Evolutionary conservation across 2,329 filamentous ascomycete species (phyloP).

Genomic region (Apiospora kogelbergensis): DNA sequence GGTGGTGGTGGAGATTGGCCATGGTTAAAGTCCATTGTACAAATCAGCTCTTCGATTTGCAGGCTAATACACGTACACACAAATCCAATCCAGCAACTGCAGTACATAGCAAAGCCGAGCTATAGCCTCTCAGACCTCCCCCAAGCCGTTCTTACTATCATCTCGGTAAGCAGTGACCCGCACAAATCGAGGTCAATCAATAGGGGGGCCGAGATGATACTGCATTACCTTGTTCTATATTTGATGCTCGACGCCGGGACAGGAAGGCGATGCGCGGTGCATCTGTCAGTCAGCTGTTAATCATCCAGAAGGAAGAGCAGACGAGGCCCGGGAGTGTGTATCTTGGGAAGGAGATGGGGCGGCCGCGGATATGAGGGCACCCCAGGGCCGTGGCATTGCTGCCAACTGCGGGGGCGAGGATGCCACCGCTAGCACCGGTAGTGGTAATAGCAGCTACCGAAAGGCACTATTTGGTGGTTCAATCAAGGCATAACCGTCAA

Average conservation of each 20-base stretch:
- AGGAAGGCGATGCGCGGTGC: not conserved
- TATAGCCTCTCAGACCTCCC: constrained; percentile 5
- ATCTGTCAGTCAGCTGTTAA: not conserved
- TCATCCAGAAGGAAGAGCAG: not conserved
- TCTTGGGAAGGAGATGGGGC: not conserved
- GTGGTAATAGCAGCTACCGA: not conserved
- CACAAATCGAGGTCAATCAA: not conserved
- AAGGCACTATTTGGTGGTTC: not conserved
- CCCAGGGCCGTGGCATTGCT: not conserved
- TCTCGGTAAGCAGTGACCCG: constrained; percentile 5
- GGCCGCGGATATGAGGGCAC: not conserved
- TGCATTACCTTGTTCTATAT: not conserved
- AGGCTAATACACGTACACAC: not conserved
- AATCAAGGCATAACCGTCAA: not conserved
- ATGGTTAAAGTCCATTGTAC: constrained; percentile 6
- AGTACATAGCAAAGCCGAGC: not conserved
- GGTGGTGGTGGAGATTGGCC: constrained; percentile 5
- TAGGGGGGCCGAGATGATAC: not conserved
- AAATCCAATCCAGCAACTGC: not conserved
- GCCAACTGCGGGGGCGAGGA: not conserved
- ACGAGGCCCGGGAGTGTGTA: not conserved
- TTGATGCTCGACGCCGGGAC: not conserved
- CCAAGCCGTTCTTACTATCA: not conserved
- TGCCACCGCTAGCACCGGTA: not conserved
- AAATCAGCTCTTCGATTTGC: not conserved